Evolutionary conservation across 2,329 filamentous ascomycete genomes (phyloP).

Genomic region (Conoideocrella luteorostrata): DNA sequence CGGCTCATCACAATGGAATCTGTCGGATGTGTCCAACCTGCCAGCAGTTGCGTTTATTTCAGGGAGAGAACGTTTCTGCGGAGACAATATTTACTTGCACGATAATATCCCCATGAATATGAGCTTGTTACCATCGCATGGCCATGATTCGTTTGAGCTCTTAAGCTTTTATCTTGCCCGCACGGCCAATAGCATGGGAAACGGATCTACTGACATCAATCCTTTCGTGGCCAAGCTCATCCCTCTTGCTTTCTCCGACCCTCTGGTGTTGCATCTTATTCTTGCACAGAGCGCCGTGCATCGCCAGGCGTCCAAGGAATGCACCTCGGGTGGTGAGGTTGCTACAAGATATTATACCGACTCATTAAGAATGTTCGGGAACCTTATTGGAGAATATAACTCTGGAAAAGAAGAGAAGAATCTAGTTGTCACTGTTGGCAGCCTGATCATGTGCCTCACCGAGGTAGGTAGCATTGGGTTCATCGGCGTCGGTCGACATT

Average conservation of each 20-base stretch:
- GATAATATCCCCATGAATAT: slow-evolving; percentile 19
- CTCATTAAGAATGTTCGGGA: slow-evolving; percentile 29
- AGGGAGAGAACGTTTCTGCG: slow-evolving; percentile 6
- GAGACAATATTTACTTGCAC: background rate
- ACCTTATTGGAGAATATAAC: slow-evolving; percentile 27
- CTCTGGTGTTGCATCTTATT: slow-evolving; percentile 38
- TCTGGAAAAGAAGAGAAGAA: slow-evolving; percentile 26
- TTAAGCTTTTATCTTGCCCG: slow-evolving; percentile 38
- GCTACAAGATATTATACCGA: slow-evolving; percentile 30
- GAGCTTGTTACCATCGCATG: slow-evolving; percentile 22
- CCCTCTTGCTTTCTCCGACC: slow-evolving; percentile 38
- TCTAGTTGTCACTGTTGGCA: slow-evolving; percentile 36
- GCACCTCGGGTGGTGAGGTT: slow-evolving; percentile 20
- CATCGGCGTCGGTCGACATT: too few relatives aligned
- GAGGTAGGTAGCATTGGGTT: too few relatives aligned
- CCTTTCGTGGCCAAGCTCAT: slow-evolving; percentile 40
- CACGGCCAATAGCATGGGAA: slow-evolving; percentile 40
- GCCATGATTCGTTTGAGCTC: slow-evolving; percentile 34
- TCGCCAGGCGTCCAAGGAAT: slow-evolving; percentile 25
- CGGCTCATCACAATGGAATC: background rate
- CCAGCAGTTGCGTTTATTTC: background rate
- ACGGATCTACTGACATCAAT: slow-evolving; percentile 38
- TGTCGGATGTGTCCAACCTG: slow-evolving; percentile 4
- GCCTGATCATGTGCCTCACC: slow-evolving; percentile 39
- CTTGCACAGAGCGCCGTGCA: slow-evolving; percentile 38